A percentile compares a stretch with the other conserved stretches of the same genome.
phyloP scores from a whole-genome alignment of 192 early-diverging fungal species.

The Phycomyces blakesleeanus region DNA sequence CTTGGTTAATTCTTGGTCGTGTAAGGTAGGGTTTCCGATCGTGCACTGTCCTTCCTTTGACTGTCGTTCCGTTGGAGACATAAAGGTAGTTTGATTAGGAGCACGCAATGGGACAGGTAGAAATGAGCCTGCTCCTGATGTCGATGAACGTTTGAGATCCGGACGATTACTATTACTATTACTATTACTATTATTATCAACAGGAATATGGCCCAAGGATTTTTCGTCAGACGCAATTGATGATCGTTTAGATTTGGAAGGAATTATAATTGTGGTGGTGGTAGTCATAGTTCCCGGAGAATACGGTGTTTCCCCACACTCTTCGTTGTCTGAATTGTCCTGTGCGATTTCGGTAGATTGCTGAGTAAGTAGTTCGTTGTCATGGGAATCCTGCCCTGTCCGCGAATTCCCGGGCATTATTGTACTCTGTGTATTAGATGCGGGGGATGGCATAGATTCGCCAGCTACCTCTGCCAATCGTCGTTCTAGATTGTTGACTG shows the following conservation, averaged over 20 bases:
- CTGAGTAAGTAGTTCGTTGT: neutral
- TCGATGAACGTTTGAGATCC: too few species aligned
- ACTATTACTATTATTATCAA: neutral
- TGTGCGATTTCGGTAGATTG: neutral
- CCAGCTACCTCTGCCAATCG: slow-evolving; percentile 4
- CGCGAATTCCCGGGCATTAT: neutral
- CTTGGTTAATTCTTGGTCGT: too few species aligned
- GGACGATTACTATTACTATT: neutral
- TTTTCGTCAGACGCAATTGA: too few species aligned
- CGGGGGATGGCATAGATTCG: neutral
- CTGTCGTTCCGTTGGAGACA: neutral
- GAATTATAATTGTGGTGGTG: too few species aligned
- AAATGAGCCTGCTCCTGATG: neutral
- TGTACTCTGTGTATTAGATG: neutral
- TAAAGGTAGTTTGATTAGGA: slow-evolving; percentile 3
- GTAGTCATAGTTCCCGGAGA: too few species aligned
- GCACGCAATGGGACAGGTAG: slow-evolving; percentile 11
- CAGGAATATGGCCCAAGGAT: neutral
- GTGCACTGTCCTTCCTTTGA: too few species aligned
- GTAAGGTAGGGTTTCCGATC: too few species aligned
- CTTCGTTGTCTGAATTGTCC: neutral
- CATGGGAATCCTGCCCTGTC: neutral
- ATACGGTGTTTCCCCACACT: too few species aligned
- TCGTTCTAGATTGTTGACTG: slow-evolving; percentile 6
- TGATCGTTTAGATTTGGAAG: too few species aligned